Conservation (phyloP, 805 yeast genomes). For the Saccharomycopsis selenospora region DNA sequence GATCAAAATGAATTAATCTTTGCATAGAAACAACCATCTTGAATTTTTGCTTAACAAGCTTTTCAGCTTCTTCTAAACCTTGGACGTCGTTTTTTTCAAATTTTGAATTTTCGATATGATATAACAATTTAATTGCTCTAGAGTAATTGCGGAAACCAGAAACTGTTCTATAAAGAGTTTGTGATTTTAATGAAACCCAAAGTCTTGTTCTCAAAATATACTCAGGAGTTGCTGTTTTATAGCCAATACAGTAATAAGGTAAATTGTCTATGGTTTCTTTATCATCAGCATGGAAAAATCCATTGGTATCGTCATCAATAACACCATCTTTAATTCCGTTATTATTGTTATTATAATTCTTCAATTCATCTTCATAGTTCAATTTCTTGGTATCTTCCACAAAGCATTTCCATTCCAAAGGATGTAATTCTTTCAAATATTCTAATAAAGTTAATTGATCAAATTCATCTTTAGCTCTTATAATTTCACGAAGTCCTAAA, state of each 20-base stretch:
- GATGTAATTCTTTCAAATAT: conserved; percentile 57
- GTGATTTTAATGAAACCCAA: conserved; percentile 72
- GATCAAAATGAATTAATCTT: conserved; percentile 44
- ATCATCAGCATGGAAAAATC: too few species aligned
- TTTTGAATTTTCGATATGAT: conserved; percentile 47
- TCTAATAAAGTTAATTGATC: conserved; percentile 59
- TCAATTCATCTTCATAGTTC: conserved; percentile 37
- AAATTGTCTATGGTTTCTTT: conserved; percentile 39
- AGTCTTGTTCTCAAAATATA: conserved; percentile 56
- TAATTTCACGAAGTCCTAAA: conserved; percentile 68
- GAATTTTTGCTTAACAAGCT: conserved; percentile 56
- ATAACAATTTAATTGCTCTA: conserved; percentile 58
- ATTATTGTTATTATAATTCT: neutral
- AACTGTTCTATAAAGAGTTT: conserved; percentile 65
- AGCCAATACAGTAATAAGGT: conserved; percentile 59
- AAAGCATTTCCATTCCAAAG: conserved; percentile 63
- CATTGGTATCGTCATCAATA: conserved; percentile 38
- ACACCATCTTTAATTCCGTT: conserved; percentile 17
- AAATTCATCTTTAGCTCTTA: conserved; percentile 61
- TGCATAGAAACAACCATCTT: conserved; percentile 63
- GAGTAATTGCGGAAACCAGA: conserved; percentile 70
- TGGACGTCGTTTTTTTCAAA: conserved; percentile 25
- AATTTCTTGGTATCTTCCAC: conserved; percentile 57
- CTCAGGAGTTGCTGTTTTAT: conserved; percentile 52
- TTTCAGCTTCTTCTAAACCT: conserved; percentile 27